A percentile compares a stretch with the other conserved stretches of the same genome.
These are phyloP conservation scores for Colletotrichum somersetense DNA, from an alignment of 2,329 filamentous ascomycete genomes.

Conservation along the genomic window DNA sequence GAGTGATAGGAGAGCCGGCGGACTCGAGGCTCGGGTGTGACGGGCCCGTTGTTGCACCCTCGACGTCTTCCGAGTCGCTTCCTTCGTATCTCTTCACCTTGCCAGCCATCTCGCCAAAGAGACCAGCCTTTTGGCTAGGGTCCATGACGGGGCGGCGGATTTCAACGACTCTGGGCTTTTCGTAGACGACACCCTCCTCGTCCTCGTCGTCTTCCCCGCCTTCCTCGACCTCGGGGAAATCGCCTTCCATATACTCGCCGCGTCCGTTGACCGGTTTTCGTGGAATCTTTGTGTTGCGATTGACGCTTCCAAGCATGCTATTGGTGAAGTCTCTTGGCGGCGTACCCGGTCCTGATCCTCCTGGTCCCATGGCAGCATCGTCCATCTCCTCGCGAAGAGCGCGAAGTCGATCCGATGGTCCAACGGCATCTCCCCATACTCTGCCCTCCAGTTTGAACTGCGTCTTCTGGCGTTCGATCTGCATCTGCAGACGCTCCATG, in stretches of 20 bases:
- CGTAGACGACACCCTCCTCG: constrained; percentile 74
- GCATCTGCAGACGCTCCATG: constrained; percentile 94
- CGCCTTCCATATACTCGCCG: constrained; percentile 58
- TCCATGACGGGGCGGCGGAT: constrained; percentile 78
- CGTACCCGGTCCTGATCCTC: constrained; percentile 62
- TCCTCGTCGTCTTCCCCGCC: constrained; percentile 60
- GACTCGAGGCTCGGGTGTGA: constrained; percentile 82
- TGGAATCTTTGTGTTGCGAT: constrained; percentile 68
- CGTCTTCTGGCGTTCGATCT: constrained; percentile 96
- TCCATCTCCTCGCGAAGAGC: constrained; percentile 98
- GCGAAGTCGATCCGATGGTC: constrained; percentile 91
- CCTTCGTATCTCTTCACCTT: constrained; percentile 81
- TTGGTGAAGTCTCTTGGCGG: constrained; percentile 75
- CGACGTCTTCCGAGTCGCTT: constrained; percentile 78
- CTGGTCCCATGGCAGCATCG: constrained; percentile 63
- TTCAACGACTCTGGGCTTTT: constrained; percentile 84
- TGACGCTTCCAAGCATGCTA: constrained; percentile 80
- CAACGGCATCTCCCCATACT: constrained; percentile 84
- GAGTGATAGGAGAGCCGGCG: constrained; percentile 75
- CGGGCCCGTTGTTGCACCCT: constrained; percentile 79
- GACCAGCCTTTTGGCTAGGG: constrained; percentile 75
- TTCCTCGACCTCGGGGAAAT: constrained; percentile 55
- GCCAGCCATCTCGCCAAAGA: constrained; percentile 76
- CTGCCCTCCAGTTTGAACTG: constrained; percentile 97
- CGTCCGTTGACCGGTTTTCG: constrained; percentile 64